Conservation (phyloP, 768 basidiomycete genomes). For the Panaeolus papilionaceus region DNA sequence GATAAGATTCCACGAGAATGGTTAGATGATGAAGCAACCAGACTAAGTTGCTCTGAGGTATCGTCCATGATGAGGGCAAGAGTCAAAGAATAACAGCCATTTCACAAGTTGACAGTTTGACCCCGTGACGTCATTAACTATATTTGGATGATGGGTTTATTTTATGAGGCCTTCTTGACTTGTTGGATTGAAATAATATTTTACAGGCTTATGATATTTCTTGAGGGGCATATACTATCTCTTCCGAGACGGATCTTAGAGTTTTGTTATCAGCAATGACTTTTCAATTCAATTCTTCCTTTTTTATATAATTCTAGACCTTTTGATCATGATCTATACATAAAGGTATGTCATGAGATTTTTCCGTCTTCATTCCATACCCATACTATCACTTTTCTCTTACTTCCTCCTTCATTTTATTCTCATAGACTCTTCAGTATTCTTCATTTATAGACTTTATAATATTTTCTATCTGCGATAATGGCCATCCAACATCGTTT, state of each 20-base stretch:
- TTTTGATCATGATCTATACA: slow-evolving; percentile 1
- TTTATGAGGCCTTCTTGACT: no score
- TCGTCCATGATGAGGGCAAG: neutral
- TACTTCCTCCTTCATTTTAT: neutral
- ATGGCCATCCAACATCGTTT: slow-evolving; percentile 56
- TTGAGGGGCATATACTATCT: neutral
- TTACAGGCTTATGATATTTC: no score
- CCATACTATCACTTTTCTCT: neutral
- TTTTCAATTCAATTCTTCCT: neutral
- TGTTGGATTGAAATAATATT: no score
- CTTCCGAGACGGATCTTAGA: neutral
- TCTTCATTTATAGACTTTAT: neutral
- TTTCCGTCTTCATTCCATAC: slow-evolving; percentile 1
- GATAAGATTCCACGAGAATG: neutral
- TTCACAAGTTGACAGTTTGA: neutral
- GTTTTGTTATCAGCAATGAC: neutral
- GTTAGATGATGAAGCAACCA: neutral
- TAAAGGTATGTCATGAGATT: neutral
- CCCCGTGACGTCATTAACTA: slow-evolving; percentile 12
- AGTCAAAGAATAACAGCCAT: neutral
- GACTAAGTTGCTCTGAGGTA: neutral
- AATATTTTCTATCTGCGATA: slow-evolving; percentile 8
- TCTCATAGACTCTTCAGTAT: neutral
- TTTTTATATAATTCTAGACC: neutral
- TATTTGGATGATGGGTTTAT: neutral